Conservation (phyloP, 192 early-diverging fungal species). For the Coemansia sp. region DNA sequence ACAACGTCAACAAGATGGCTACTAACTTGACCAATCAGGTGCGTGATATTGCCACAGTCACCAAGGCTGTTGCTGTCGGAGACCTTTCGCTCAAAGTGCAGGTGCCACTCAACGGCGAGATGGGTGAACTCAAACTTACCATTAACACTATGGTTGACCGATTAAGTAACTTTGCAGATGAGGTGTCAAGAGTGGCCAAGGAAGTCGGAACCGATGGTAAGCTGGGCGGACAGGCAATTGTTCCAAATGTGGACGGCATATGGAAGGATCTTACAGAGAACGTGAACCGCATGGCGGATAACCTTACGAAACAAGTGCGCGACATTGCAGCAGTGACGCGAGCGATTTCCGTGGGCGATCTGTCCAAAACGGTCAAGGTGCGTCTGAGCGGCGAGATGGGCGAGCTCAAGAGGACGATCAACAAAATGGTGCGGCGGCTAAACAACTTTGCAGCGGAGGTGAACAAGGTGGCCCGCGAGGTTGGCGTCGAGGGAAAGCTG, state of each 20-base stretch:
- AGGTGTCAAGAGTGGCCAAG: constrained; percentile 67
- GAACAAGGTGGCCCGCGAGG: constrained; percentile 63
- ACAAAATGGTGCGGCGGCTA: constrained; percentile 61
- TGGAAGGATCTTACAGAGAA: constrained; percentile 74
- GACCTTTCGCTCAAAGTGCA: constrained; percentile 58
- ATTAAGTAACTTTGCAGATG: constrained; percentile 62
- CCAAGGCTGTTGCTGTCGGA: constrained; percentile 59
- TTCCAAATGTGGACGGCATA: constrained; percentile 61
- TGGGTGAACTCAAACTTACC: constrained; percentile 58
- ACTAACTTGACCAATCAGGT: constrained; percentile 64
- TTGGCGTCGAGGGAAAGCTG: constrained; percentile 71
- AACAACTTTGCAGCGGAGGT: constrained; percentile 63
- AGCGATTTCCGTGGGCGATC: constrained; percentile 63
- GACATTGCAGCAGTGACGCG: constrained; percentile 68
- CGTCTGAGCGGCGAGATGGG: constrained; percentile 59
- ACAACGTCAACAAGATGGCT: constrained; percentile 70
- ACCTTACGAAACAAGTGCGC: constrained; percentile 68
- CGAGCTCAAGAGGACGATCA: constrained; percentile 62
- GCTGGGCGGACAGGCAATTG: constrained; percentile 69
- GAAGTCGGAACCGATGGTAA: constrained; percentile 73
- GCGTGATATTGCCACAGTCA: constrained; percentile 62
- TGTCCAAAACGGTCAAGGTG: constrained; percentile 55
- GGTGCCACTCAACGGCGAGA: constrained; percentile 57
- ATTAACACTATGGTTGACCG: constrained; percentile 71
- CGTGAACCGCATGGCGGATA: constrained; percentile 71